Evolutionary conservation across 2,329 filamentous ascomycete genomes (phyloP).

Genomic region (Fusarium oligoseptatum): DNA sequence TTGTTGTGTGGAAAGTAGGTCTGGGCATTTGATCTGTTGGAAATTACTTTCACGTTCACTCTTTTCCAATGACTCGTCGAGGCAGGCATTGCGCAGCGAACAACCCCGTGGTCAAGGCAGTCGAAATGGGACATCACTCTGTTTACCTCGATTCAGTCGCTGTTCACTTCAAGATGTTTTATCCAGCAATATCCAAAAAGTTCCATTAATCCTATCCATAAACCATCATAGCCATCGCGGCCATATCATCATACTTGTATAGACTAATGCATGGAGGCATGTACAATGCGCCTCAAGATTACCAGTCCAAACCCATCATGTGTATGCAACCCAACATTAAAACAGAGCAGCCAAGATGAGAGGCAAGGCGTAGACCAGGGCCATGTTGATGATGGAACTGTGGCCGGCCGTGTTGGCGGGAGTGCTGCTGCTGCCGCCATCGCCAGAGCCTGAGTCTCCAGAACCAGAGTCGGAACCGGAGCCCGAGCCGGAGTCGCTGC

Average conservation of each 20-base stretch:
- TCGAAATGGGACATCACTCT: background rate
- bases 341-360: conserved; percentile 6
- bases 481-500: background rate
- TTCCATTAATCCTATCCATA: background rate
- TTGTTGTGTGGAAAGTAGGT: background rate
- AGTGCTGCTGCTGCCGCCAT: background rate
- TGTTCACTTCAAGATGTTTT: background rate
- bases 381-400: background rate
- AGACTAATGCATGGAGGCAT: conserved; percentile 1
- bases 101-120: background rate
- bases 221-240: background rate
- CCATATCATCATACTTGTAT: background rate
- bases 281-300: background rate
- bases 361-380: background rate
- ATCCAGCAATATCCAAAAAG: no score
- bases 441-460: background rate
- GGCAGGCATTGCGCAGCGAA: background rate
- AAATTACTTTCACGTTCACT: background rate
- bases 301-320: background rate
- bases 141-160: background rate
- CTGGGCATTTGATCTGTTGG: background rate
- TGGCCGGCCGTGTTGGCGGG: background rate
- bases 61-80: background rate
- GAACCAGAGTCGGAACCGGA: background rate
- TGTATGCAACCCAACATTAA: background rate